phyloP scores from a whole-genome alignment of 2,329 filamentous ascomycete genomes.

The Dendryphion nanum region DNA sequence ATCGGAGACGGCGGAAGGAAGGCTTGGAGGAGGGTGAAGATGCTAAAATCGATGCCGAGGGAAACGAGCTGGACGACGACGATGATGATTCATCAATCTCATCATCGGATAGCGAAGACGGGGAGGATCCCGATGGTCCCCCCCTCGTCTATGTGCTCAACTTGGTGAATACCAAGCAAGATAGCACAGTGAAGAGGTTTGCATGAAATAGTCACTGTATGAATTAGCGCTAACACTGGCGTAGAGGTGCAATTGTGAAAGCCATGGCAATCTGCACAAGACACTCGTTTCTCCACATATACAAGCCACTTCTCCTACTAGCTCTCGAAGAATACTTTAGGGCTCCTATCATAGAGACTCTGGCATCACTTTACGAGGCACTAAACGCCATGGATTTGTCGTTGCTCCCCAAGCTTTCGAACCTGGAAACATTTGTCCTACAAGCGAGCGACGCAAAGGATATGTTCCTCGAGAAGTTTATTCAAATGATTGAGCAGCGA shows the following conservation, averaged over 20 bases:
- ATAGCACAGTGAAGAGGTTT: conserved; percentile 78
- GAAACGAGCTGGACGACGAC: conserved; percentile 32
- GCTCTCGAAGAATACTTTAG: conserved; percentile 98
- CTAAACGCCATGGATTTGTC: conserved; percentile 97
- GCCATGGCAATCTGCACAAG: conserved; percentile 98
- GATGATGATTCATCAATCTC: conserved; percentile 53
- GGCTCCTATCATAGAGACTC: conserved; percentile 79
- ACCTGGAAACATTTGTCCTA: conserved; percentile 80
- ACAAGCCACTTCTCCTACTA: conserved; percentile 91
- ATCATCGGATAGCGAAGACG: conserved; percentile 52
- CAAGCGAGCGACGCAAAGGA: conserved; percentile 93
- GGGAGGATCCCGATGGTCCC: conserved; percentile 69
- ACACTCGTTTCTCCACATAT: conserved; percentile 97
- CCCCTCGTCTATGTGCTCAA: conserved; percentile 97
- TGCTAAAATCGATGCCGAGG: conserved; percentile 16
- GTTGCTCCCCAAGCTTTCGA: conserved; percentile 80
- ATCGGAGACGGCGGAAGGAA: conserved; percentile 44
- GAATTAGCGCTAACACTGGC: conserved; percentile 10
- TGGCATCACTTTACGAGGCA: conserved; percentile 84
- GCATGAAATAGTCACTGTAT: neutral
- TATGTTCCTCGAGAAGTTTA: conserved; percentile 96
- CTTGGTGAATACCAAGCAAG: conserved; percentile 95
- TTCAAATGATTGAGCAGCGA: conserved; percentile 85
- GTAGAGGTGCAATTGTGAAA: conserved; percentile 87
- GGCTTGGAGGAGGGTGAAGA: conserved; percentile 43